Evolutionary conservation across 345 rosid species (phyloP).

Genomic region (Erysimum cheiranthoides): DNA sequence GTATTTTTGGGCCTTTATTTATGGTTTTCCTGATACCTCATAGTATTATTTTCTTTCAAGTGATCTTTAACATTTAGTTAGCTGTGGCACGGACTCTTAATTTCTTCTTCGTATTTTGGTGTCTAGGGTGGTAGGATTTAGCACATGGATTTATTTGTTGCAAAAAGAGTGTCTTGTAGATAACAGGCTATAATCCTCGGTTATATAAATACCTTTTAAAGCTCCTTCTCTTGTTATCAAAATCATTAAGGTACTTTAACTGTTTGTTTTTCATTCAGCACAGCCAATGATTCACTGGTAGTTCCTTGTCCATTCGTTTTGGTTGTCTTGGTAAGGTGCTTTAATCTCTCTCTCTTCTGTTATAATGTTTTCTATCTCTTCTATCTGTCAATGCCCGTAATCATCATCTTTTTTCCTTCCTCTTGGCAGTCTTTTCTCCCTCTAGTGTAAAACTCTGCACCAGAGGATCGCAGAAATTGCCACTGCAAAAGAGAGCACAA

Average conservation of each 20-base stretch:
- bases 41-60: background rate
- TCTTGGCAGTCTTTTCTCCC: constrained; percentile 28
- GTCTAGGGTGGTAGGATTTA: background rate
- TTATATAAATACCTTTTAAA: background rate
- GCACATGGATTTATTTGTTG: background rate
- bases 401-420: constrained; percentile 8
- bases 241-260: constrained; percentile 1
- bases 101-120: constrained; percentile 14
- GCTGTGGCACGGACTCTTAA: constrained; percentile 1
- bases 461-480: constrained; percentile 21
- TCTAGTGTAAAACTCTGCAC: constrained; percentile 31
- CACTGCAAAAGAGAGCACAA: constrained; percentile 50
- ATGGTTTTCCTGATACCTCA: background rate
- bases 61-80: background rate
- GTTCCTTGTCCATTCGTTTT: constrained; percentile 34
- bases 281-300: constrained; percentile 39
- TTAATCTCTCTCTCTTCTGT: constrained; percentile 21
- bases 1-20: background rate
- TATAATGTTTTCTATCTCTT: constrained; percentile 9
- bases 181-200: constrained; percentile 6
- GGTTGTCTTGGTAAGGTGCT: constrained; percentile 33
- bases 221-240: background rate
- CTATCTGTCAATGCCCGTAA: background rate
- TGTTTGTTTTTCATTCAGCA: constrained; percentile 14
- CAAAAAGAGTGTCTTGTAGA: background rate